Evolutionary conservation across 805 yeast species (phyloP), one percentile per base, ranked within the genome.

Genomic region (Tetrapisispora fleetii): DNA sequence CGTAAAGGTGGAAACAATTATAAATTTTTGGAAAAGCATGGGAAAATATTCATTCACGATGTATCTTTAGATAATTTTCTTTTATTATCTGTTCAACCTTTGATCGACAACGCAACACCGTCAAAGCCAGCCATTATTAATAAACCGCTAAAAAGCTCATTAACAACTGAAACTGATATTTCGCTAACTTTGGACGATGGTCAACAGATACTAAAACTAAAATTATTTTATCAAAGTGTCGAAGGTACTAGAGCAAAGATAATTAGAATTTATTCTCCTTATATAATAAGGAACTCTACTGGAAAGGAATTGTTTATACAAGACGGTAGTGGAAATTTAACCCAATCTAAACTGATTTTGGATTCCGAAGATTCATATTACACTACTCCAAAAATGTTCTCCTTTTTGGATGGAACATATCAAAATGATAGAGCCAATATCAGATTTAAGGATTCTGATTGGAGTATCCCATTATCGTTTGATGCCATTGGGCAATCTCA

Each of bases 401-500:
- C 99, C 0, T 91, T 87, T 59, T 83, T 78, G 22, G 70, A 69
- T 14, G 76, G 74, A 33, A 68, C 67, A 11, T 82, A 78, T 45
- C 75, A 80, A 27, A 76, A 73, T 39, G 82, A 83, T 56, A 72
- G 95, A 50, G 95, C 90, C 0, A 58, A 75, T 24, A 57, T 90
- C 7, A 75, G 76, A 51, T 73, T 86, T 19, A 84, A 77, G 0
- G 85, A 84, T 48, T 83, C 95, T 0, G 71, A 73, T 7, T 77
- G 85, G 77, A 84, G 96, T 54, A 62, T 71, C 1, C 85, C 87
- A 1, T 70, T 87, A 43, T 82, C 95, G 61, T 80, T 93, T 58
- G 96, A 90, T 60, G 95, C 95, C 3, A 76, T 91, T 48, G 99
- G 99, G 0, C 91, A 89, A 54, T 71, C 80, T 1, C 74, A 77